phyloP scores from a whole-genome alignment of 208 protist species.

The Kentomonas sorsogonicus region DNA sequence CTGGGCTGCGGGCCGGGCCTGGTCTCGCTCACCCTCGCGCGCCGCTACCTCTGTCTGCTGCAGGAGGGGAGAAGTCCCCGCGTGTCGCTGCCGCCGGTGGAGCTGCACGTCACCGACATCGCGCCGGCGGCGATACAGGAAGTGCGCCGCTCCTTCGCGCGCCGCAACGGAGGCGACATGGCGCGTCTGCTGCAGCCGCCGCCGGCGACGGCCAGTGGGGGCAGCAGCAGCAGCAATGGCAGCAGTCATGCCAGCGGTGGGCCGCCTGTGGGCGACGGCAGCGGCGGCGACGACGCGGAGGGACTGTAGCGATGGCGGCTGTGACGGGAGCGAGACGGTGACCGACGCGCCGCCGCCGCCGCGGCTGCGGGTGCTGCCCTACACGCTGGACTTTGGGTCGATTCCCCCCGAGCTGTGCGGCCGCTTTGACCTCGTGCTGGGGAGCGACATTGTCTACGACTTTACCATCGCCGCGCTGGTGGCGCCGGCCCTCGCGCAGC shows the following conservation, averaged over 20 bases:
- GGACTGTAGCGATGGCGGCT: no score
- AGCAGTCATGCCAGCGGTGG: no score
- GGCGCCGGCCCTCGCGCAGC: conserved; percentile 24
- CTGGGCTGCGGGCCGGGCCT: conserved; percentile 48
- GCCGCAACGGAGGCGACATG: conserved; percentile 20
- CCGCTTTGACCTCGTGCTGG: conserved; percentile 39
- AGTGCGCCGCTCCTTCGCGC: conserved; percentile 20
- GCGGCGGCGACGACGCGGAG: no score
- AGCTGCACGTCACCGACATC: conserved; percentile 44
- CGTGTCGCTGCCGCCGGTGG: conserved; percentile 1
- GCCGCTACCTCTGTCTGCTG: conserved; percentile 4
- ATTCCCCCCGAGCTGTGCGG: conserved; percentile 17
- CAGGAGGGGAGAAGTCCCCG: no score
- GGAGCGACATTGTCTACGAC: conserved; percentile 63
- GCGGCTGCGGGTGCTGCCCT: conserved; percentile 9
- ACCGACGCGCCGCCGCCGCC: no score
- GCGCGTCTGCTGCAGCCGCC: not conserved
- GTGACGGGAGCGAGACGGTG: no score
- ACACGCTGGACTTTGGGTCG: conserved; percentile 28
- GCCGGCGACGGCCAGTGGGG: no score
- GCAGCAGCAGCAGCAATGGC: no score
- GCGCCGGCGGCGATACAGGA: conserved; percentile 28
- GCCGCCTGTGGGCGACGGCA: no score
- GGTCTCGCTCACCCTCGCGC: conserved; percentile 34
- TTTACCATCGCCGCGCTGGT: conserved; percentile 32